Evolutionary conservation across 2,329 filamentous ascomycete species (phyloP), one percentile per base, ranked within the genome.

Genomic region (Penicillium sp.): DNA sequence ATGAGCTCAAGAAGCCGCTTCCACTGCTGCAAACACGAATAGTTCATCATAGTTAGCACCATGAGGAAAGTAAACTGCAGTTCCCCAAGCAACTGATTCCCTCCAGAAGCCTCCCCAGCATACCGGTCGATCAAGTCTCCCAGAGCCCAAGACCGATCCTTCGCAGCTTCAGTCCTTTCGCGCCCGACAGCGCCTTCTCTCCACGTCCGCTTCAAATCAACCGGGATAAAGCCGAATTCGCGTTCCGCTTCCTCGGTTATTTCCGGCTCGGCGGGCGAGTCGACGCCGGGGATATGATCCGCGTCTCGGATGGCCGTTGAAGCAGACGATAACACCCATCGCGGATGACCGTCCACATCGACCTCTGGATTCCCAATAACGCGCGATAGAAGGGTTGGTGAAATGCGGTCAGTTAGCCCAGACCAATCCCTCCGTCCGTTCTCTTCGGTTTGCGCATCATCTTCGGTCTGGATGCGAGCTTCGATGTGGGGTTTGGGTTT

Each of bases 1-100:
- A 86, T 73, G 25, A 88, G 71, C 1, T 74, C 73, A 10, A 88
- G 71, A 12, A 88, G 63, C 38, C 86, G 74, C 67, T 85, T 86
- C 86, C 86, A 88, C 67, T 88, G 85, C 68, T 87, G 84, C 4
- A 87, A 73, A 65, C 85, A 87, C 2, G 84, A 86, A 68, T 83
- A 86, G 67, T 88, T 88, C 75, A 86, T 86, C 61, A 88, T 75
- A 6, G 84, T 86, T 58, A 88, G 67, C 2, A 85, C 78, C 82
- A 85, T 86, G 10, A 87, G 71, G 64, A 88, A 88, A 33, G 79
- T 80, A 65, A 87, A 85, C 62, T 88, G 84, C 54, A 88, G 66
- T 65, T 88, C 86, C 17, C 84, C 86, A 15, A 88, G 69, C 2
- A 82, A 52, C 42, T 79, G 71, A 54, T 59, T 78, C 77, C 10